Evolutionary conservation across 306 rosid genomes (phyloP), one percentile per base, ranked within the genome.

Genomic region (Quercus parvula): DNA sequence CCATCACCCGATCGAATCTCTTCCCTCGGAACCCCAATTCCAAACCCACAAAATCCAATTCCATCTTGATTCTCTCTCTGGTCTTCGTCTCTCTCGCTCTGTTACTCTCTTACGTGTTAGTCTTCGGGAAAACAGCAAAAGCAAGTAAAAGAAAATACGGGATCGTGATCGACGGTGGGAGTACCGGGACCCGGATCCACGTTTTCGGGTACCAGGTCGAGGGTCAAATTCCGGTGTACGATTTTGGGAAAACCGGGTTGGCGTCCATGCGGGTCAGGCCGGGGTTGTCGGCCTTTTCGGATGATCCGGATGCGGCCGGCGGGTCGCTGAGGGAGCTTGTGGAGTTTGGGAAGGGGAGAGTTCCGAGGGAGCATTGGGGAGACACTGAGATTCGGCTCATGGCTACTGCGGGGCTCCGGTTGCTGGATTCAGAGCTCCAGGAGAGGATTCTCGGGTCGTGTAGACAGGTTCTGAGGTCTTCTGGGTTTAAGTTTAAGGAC

Each of bases 371-470:
- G 70, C 77, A 25, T 0, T 91, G 99, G 99, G 76, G 77, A 61
- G 83, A 85, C 7, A 91, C 97, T 18, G 98, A 93, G 80, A 76
- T 95, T 75, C 87, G 96, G 87, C 87, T 95, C 20, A 93, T 95
- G 99, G 99, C 99, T 0, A 95, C 98, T 4, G 99, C 98, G 62
- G 99, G 99, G 82, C 79, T 95, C 74, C 86, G 99, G 78, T 46
- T 95, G 83, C 82, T 93, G 19, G 87, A 86, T 8, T 38, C 68
- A 41, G 71, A 75, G 61, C 85, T 77, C 68, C 98, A 88, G 90
- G 82, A 72, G 71, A 86, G 56, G 79, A 89, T 95, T 77, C 80
- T 93, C 49, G 88, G 80, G 44, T 89, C 98, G 18, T 95, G 99
- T 44, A 84, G 94, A 82, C 77, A 49, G 70, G 85, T 80, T 74